Percentiles rank a stretch among this genome's conserved stretches.
phyloP scores from a whole-genome alignment of 805 yeast genomes.

The Metschnikowia koreensis region DNA sequence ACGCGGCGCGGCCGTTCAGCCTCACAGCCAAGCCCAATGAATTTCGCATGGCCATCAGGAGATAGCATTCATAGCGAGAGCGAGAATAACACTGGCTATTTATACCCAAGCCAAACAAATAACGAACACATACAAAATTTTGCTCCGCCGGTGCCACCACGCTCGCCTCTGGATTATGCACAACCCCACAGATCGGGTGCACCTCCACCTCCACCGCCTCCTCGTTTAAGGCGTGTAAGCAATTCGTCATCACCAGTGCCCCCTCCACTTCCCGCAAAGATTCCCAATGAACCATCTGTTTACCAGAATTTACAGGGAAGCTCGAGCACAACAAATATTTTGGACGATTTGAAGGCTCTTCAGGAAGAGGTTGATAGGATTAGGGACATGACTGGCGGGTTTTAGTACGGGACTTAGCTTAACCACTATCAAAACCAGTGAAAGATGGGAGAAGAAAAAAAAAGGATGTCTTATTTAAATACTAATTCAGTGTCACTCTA shows the following conservation, averaged over 20 bases:
- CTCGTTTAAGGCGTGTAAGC: conserved; percentile 37
- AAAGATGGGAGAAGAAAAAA: too few relatives aligned
- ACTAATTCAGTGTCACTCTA: conserved; percentile 9
- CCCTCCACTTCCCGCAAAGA: conserved; percentile 17
- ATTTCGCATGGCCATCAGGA: not conserved
- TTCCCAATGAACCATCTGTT: conserved; percentile 22
- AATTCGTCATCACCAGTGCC: conserved; percentile 14
- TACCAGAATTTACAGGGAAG: conserved; percentile 13
- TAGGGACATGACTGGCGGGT: conserved; percentile 45
- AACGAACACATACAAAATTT: not conserved
- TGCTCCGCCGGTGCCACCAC: conserved; percentile 24
- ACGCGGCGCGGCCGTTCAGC: conserved; percentile 36
- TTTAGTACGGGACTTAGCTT: conserved; percentile 17
- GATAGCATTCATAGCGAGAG: not conserved
- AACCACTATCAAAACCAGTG: not conserved
- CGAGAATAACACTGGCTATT: too few relatives aligned
- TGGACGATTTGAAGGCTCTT: conserved; percentile 63
- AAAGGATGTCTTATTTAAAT: conserved; percentile 2
- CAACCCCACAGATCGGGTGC: conserved; percentile 2
- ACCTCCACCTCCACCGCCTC: conserved; percentile 40
- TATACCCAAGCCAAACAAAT: not conserved
- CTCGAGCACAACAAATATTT: conserved; percentile 47
- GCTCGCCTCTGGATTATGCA: conserved; percentile 21
- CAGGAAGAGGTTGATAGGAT: conserved; percentile 69
- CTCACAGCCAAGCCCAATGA: conserved; percentile 27